Percentiles rank a stretch among this genome's conserved stretches.
Conservation (phyloP, 768 basidiomycete species). For the Polyporus arcularius region DNA sequence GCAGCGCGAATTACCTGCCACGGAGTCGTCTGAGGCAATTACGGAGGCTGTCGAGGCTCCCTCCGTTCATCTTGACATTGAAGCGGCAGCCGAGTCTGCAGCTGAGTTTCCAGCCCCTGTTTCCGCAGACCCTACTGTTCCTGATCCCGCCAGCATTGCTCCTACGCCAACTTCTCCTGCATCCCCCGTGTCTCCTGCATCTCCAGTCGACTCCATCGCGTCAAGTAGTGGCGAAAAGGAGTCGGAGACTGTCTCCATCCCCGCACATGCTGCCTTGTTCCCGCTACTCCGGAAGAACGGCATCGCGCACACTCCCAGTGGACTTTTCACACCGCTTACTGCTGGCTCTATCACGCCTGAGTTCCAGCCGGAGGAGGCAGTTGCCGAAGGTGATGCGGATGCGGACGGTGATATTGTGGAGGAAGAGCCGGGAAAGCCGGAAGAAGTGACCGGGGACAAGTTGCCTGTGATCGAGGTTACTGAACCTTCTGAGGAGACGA, state of each 20-base stretch:
- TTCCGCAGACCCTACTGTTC: conserved; percentile 40
- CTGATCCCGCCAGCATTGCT: conserved; percentile 36
- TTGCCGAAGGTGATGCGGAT: background rate
- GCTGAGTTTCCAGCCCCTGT: conserved; percentile 39
- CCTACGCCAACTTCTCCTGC: conserved; percentile 19
- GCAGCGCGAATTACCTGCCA: no score
- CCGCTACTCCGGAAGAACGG: conserved; percentile 8
- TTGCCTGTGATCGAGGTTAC: no score
- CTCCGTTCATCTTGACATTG: background rate
- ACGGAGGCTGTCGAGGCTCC: background rate
- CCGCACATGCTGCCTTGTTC: conserved; percentile 1
- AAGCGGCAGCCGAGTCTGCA: no score
- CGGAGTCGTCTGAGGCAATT: no score
- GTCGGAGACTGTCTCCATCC: background rate
- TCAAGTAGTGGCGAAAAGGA: background rate
- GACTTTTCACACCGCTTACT: conserved; percentile 42
- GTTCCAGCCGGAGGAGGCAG: background rate
- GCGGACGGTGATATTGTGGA: background rate
- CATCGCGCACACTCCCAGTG: conserved; percentile 24
- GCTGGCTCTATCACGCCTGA: conserved; percentile 37
- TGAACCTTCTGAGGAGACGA: no score
- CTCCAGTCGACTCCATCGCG: background rate
- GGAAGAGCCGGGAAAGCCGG: no score
- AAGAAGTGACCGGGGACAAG: no score
- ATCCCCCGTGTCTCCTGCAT: background rate